A percentile compares a stretch with the other conserved stretches of the same genome.
Conservation (phyloP, 306 rosid genomes). For the Phaseolus lunatus region DNA sequence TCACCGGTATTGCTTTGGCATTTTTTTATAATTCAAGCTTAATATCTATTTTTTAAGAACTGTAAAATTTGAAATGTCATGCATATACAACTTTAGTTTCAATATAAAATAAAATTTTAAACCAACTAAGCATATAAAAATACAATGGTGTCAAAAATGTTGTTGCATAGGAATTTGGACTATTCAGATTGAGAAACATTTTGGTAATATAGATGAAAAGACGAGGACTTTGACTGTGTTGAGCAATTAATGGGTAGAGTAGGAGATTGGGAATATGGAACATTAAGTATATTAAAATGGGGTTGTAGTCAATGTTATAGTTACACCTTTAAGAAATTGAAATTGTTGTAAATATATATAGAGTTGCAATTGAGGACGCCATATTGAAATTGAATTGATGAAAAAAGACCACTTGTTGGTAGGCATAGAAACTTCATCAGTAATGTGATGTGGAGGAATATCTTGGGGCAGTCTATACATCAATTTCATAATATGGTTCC, state of each 20-base stretch:
- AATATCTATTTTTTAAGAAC: conserved; percentile 22
- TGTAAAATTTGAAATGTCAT: too few species aligned
- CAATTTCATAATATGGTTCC: too few species aligned
- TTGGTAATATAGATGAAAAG: not conserved
- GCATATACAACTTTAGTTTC: conserved; percentile 9
- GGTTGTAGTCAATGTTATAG: conserved; percentile 18
- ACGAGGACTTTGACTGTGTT: not conserved
- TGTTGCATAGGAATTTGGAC: conserved; percentile 20
- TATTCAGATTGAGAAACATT: conserved; percentile 21
- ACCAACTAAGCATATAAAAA: not conserved
- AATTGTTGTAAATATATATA: not conserved
- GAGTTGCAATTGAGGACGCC: conserved; percentile 27
- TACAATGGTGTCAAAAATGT: conserved; percentile 17
- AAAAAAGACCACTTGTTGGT: too few species aligned
- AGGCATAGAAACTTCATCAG: too few species aligned
- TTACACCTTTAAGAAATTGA: conserved; percentile 10
- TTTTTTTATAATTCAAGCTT: conserved; percentile 13
- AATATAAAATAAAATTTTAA: not conserved
- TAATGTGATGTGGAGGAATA: too few species aligned
- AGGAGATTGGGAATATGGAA: too few species aligned
- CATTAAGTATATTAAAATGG: not conserved
- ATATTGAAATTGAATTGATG: too few species aligned
- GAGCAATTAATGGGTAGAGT: not conserved
- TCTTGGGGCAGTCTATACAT: too few species aligned
- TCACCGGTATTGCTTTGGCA: not conserved